phyloP scores from a whole-genome alignment of 371 early-diverging fungal genomes.

The Saksenaea oblongispora region DNA sequence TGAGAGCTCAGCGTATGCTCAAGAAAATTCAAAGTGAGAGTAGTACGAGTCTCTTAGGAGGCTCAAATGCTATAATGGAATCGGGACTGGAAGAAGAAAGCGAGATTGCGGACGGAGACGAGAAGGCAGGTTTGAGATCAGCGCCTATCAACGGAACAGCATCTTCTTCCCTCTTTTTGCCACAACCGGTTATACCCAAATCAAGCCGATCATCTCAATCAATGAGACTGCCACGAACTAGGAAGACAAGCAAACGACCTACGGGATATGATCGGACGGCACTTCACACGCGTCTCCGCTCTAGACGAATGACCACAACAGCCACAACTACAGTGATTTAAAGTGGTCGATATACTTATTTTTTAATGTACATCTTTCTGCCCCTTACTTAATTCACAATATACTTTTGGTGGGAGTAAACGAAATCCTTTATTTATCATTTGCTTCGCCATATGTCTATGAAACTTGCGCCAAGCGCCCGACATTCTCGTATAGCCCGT shows the following conservation, averaged over 20 bases:
- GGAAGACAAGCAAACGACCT: constrained; percentile 23
- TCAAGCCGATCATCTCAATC: constrained; percentile 11
- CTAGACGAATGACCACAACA: constrained; percentile 18
- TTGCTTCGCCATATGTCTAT: no score
- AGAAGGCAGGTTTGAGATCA: constrained; percentile 1
- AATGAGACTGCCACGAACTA: constrained; percentile 13
- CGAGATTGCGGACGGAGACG: not conserved
- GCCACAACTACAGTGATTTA: not conserved
- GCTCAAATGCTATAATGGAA: constrained; percentile 1
- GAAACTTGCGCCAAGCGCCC: no score
- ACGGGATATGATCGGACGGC: constrained; percentile 17
- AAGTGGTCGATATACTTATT: not conserved
- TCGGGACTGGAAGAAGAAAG: not conserved
- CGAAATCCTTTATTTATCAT: no score
- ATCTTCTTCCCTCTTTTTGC: not conserved
- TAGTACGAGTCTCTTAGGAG: constrained; percentile 11
- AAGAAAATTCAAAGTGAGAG: constrained; percentile 42
- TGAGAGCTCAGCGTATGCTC: constrained; percentile 42
- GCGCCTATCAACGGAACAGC: constrained; percentile 14
- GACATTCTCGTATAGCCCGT: no score
- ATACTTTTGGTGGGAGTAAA: not conserved
- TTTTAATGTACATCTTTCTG: not conserved
- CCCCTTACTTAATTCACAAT: not conserved
- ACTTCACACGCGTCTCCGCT: constrained; percentile 14
- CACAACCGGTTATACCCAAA: constrained; percentile 1